Conservation (phyloP, 1,139 yeast species). For the Pichia kudriavzevii region DNA sequence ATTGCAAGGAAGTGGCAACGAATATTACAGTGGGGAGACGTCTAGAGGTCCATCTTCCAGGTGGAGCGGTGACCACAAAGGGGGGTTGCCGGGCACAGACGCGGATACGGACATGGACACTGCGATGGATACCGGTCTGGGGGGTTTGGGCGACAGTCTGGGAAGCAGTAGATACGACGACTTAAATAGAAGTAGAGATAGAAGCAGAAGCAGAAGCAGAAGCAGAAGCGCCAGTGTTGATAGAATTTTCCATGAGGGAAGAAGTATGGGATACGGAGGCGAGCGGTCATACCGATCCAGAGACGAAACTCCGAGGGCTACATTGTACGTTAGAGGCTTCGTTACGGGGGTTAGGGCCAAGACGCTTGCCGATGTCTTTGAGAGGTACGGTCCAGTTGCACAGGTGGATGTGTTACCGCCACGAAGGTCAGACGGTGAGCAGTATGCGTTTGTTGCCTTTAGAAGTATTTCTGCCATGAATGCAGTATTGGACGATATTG, state of each 20-base stretch:
- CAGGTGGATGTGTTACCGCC: slow-evolving; percentile 70
- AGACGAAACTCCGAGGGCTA: slow-evolving; percentile 17
- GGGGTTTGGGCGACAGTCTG: background rate
- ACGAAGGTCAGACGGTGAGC: slow-evolving; percentile 53
- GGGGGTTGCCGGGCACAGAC: too few species aligned
- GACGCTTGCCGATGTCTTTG: slow-evolving; percentile 62
- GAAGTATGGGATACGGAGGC: background rate
- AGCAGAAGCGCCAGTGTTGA: slow-evolving; percentile 1
- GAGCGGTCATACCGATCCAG: background rate
- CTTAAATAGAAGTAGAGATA: background rate
- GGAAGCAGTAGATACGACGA: background rate
- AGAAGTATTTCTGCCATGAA: slow-evolving; percentile 54
- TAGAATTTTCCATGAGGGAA: background rate
- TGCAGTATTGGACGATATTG: slow-evolving; percentile 46
- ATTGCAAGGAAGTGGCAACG: too few species aligned
- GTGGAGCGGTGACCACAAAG: too few species aligned
- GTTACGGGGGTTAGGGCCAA: slow-evolving; percentile 53
- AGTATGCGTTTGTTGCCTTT: slow-evolving; percentile 70
- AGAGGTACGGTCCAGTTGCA: slow-evolving; percentile 58
- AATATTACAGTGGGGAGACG: too few species aligned
- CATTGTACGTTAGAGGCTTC: slow-evolving; percentile 38
- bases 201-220: background rate
- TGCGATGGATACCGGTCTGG: background rate
- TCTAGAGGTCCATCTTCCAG: background rate
- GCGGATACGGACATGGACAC: background rate